phyloP scores from a whole-genome alignment of 2,329 filamentous ascomycete species.

The Fusarium xylarioides region DNA sequence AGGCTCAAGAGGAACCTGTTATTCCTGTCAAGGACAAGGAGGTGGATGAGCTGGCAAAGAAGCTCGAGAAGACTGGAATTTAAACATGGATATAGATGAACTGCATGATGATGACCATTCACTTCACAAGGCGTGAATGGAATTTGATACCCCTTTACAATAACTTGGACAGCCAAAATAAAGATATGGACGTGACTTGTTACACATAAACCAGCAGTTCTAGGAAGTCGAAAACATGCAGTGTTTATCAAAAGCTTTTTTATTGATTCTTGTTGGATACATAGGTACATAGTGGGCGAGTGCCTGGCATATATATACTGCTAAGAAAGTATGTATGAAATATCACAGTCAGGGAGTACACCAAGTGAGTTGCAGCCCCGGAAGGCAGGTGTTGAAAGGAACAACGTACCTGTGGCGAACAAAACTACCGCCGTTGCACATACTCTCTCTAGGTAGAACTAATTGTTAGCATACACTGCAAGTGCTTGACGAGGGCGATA shows the following conservation, averaged over 20 bases:
- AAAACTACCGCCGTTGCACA: constrained; percentile 10
- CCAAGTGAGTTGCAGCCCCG: not conserved
- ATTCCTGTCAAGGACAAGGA: constrained; percentile 76
- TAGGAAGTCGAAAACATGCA: not conserved
- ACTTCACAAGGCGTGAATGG: constrained; percentile 38
- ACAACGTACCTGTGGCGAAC: constrained; percentile 40
- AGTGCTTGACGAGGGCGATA: not conserved
- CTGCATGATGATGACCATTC: constrained; percentile 40
- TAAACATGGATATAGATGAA: constrained; percentile 48
- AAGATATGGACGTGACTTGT: not conserved
- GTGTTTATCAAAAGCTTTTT: not conserved
- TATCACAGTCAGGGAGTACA: not conserved
- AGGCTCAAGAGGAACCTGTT: constrained; percentile 78
- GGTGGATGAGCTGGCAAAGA: constrained; percentile 81
- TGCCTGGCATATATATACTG: not conserved
- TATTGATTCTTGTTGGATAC: not conserved
- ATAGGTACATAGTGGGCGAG: not conserved
- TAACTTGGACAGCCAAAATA: not conserved
- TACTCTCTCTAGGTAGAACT: constrained; percentile 21
- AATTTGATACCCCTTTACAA: constrained; percentile 45
- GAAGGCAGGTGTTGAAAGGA: not conserved
- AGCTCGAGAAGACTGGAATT: constrained; percentile 75
- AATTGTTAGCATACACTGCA: constrained; percentile 39
- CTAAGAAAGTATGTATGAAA: not conserved
- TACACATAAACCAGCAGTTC: too few relatives aligned